Evolutionary conservation across 345 rosid genomes (phyloP).

Genomic region (Microthlaspi erraticum): DNA sequence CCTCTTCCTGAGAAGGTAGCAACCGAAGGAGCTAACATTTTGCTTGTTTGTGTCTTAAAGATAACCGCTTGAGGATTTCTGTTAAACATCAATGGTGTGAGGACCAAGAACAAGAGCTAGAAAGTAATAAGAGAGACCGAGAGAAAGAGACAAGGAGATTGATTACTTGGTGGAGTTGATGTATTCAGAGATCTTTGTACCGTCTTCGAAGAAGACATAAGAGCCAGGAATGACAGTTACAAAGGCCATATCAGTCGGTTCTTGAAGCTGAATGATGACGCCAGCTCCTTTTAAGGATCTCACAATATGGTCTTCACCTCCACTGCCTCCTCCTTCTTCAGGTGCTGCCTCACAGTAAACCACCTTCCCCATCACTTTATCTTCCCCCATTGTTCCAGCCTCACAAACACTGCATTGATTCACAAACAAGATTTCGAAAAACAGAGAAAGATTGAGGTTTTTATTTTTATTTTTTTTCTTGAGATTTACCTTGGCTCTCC

Average conservation of each 20-base stretch:
- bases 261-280: constrained; percentile 45
- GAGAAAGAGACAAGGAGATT: background rate
- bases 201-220: constrained; percentile 46
- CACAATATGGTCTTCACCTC: constrained; percentile 55
- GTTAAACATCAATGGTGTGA: constrained; percentile 26
- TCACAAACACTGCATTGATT: constrained; percentile 57
- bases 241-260: constrained; percentile 44
- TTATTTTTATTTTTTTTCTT: background rate
- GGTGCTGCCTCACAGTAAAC: constrained; percentile 58
- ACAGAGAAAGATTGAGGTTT: background rate
- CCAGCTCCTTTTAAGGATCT: constrained; percentile 63
- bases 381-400: constrained; percentile 54
- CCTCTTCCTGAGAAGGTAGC: constrained; percentile 88
- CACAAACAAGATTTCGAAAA: background rate
- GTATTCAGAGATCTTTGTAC: constrained; percentile 58
- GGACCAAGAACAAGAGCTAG: background rate
- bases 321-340: constrained; percentile 43
- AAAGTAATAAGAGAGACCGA: background rate
- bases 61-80: constrained; percentile 68
- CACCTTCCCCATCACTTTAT: constrained; percentile 68
- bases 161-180: constrained; percentile 77
- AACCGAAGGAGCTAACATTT: constrained; percentile 55
- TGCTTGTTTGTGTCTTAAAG: constrained; percentile 53
- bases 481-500: constrained; percentile 60
- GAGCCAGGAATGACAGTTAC: constrained; percentile 52